Evolutionary conservation across 768 basidiomycete species (phyloP).

Genomic region (Russula ochroleuca): DNA sequence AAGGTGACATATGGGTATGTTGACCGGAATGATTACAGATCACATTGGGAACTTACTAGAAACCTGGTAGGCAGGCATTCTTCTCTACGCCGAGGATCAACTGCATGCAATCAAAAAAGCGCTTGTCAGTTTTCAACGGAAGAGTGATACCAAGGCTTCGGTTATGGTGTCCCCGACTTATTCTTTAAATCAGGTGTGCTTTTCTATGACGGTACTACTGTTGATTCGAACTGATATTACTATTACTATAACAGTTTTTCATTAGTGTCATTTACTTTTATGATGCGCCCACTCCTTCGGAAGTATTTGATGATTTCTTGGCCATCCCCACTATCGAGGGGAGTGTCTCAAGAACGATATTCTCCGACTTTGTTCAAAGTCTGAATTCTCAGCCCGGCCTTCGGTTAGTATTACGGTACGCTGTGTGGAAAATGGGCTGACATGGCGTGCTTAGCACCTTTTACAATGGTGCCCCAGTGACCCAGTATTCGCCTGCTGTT

Average conservation of each 20-base stretch:
- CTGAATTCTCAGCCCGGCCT: neutral
- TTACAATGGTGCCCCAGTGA: neutral
- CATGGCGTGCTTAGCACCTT: neutral
- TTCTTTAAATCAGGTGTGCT: neutral
- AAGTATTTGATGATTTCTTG: constrained; percentile 28
- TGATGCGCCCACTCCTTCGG: constrained; percentile 24
- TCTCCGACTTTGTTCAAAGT: neutral
- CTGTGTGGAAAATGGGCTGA: neutral
- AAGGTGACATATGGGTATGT: constrained; percentile 16
- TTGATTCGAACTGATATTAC: neutral
- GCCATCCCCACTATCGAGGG: constrained; percentile 1
- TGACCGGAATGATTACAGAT: neutral
- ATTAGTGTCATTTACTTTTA: constrained; percentile 17
- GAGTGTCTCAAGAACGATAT: constrained; percentile 5
- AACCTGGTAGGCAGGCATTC: neutral
- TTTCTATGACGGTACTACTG: neutral
- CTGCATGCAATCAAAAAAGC: neutral
- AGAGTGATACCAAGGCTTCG: constrained; percentile 5
- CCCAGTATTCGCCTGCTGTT: constrained; percentile 1
- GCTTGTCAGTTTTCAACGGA: constrained; percentile 4
- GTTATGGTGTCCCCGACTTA: neutral
- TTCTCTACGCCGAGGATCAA: neutral
- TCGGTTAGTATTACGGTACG: neutral
- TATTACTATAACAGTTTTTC: neutral
- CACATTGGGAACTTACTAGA: neutral